phyloP scores from a whole-genome alignment of 2,329 filamentous ascomycete species.

The Capronia coronata region DNA sequence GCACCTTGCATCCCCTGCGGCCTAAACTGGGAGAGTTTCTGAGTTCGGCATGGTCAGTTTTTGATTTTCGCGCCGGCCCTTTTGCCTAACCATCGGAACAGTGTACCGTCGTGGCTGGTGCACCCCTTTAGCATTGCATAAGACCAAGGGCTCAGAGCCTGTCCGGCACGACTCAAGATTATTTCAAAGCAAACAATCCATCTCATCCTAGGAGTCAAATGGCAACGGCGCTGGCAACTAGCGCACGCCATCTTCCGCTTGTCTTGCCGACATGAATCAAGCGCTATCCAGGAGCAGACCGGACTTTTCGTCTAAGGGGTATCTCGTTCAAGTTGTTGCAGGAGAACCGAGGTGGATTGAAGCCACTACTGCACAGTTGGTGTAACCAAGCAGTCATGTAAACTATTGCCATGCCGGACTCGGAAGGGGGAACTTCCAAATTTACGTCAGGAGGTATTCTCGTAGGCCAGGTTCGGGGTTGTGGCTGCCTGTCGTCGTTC shows the following conservation, averaged over 20 bases:
- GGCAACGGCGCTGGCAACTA: not conserved
- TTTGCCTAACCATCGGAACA: not conserved
- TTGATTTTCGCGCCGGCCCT: not conserved
- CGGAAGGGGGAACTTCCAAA: not conserved
- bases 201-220: not conserved
- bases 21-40: not conserved
- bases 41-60: not conserved
- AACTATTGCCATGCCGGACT: not conserved
- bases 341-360: not conserved
- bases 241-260: not conserved
- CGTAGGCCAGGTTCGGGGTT: not conserved
- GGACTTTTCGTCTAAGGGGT: not conserved
- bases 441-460: not conserved
- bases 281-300: not conserved
- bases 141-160: not conserved
- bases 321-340: not conserved
- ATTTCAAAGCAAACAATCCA: not conserved
- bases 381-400: not conserved
- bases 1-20: not conserved
- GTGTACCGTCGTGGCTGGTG: not conserved
- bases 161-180: too few species aligned
- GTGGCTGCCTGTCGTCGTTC: not conserved
- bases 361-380: not conserved
- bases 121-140: not conserved
- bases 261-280: not conserved